Evolutionary conservation across 352 stramenopile genomes (phyloP).

Genomic region (Lagenidium giganteum): DNA sequence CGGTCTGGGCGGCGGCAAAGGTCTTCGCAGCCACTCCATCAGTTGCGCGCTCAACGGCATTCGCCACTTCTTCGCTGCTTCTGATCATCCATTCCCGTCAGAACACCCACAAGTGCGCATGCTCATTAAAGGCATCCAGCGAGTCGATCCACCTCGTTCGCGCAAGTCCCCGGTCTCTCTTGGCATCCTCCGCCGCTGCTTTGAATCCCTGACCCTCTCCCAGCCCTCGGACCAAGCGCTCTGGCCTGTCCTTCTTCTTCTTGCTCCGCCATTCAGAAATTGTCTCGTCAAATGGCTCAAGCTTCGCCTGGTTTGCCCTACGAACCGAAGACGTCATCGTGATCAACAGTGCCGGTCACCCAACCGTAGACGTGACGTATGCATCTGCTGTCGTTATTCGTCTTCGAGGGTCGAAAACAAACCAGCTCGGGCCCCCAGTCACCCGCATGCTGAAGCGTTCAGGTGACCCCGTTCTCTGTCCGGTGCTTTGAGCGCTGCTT

Average conservation of each 20-base stretch:
- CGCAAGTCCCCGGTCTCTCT: constrained; percentile 1
- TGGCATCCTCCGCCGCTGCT: not conserved
- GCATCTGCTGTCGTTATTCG: not conserved
- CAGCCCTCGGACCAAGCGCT: not conserved
- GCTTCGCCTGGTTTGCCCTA: constrained; percentile 4
- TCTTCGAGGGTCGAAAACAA: constrained; percentile 1
- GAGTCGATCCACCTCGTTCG: not conserved
- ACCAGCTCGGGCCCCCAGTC: not conserved
- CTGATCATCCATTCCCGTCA: too few species aligned
- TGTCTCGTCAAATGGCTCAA: not conserved
- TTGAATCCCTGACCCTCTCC: not conserved
- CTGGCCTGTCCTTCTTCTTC: constrained; percentile 11
- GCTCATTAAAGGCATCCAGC: constrained; percentile 1
- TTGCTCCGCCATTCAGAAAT: constrained; percentile 4
- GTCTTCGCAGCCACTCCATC: too few species aligned
- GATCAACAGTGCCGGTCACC: not conserved
- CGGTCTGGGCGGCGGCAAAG: too few species aligned
- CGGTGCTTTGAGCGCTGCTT: too few species aligned
- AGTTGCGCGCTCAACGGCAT: too few species aligned
- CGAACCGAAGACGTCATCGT: constrained; percentile 1
- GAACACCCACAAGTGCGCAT: constrained; percentile 2
- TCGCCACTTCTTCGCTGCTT: too few species aligned
- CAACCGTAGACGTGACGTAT: too few species aligned
- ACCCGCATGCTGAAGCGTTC: not conserved
- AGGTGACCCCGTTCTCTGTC: too few species aligned